phyloP scores from a whole-genome alignment of 768 basidiomycete species.

The Collybia mongolica region DNA sequence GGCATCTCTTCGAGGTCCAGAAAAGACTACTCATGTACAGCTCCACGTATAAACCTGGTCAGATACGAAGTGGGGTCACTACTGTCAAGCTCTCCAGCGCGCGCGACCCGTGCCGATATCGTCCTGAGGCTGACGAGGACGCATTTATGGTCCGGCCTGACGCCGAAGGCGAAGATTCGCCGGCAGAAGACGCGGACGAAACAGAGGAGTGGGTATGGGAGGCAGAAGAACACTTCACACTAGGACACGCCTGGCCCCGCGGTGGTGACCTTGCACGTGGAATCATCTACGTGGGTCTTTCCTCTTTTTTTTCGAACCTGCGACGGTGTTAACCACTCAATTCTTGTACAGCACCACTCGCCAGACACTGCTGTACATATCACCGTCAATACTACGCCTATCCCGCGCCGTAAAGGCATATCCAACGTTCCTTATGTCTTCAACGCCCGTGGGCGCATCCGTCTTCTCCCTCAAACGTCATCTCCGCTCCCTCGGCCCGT shows the following conservation, averaged over 20 bases:
- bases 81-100: slow-evolving; percentile 51
- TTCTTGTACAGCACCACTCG: slow-evolving; percentile 47
- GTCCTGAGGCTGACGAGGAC: slow-evolving; percentile 24
- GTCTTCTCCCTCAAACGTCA: slow-evolving; percentile 24
- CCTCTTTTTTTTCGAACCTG: background rate
- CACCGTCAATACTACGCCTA: slow-evolving; percentile 51
- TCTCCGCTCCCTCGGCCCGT: slow-evolving; percentile 16
- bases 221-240: slow-evolving; percentile 63
- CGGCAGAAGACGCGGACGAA: slow-evolving; percentile 24
- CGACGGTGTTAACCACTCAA: slow-evolving; percentile 4
- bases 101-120: slow-evolving; percentile 50
- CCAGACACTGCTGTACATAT: slow-evolving; percentile 57
- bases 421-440: slow-evolving; percentile 67
- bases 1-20: slow-evolving; percentile 64
- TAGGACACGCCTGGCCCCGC: slow-evolving; percentile 59
- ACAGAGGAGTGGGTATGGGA: slow-evolving; percentile 63
- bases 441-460: slow-evolving; percentile 44
- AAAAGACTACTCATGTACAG: slow-evolving; percentile 42
- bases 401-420: slow-evolving; percentile 53
- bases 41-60: slow-evolving; percentile 42
- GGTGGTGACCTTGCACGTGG: slow-evolving; percentile 41
- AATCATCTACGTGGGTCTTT: slow-evolving; percentile 59
- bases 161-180: slow-evolving; percentile 30
- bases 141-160: slow-evolving; percentile 27
- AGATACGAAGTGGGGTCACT: slow-evolving; percentile 50